A percentile compares a stretch with the other conserved stretches of the same genome.
Conservation (phyloP, 495 filamentous ascomycete genomes). For the Hypoxylon intermedium region DNA sequence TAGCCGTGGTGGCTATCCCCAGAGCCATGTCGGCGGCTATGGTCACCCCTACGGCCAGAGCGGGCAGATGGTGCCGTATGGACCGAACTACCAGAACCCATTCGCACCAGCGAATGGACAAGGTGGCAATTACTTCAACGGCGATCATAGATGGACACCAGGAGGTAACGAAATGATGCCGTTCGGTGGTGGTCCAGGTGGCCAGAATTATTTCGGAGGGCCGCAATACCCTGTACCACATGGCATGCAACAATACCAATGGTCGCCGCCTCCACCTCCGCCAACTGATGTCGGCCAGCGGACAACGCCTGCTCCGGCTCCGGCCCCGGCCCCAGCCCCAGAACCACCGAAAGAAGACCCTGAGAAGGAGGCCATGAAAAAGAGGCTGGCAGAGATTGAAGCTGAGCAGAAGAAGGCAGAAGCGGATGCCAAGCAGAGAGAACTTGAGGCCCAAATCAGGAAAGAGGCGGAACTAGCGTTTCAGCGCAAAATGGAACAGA, state of each 20-base stretch:
- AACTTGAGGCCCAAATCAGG: slow-evolving; percentile 54
- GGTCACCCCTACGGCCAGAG: slow-evolving; percentile 40
- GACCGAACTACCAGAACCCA: slow-evolving; percentile 48
- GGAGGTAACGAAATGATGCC: slow-evolving; percentile 56
- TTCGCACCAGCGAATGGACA: slow-evolving; percentile 48
- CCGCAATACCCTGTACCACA: slow-evolving; percentile 42
- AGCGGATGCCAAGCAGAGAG: slow-evolving; percentile 49
- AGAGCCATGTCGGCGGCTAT: slow-evolving; percentile 53
- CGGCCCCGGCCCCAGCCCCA: slow-evolving; percentile 49
- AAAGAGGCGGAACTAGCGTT: slow-evolving; percentile 52
- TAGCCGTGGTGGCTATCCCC: slow-evolving; percentile 45
- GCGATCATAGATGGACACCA: slow-evolving; percentile 39
- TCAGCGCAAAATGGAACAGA: slow-evolving; percentile 49
- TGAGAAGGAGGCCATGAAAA: slow-evolving; percentile 53
- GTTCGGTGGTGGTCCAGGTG: slow-evolving; percentile 42
- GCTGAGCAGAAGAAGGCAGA: slow-evolving; percentile 45
- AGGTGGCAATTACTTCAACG: slow-evolving; percentile 46
- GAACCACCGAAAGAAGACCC: slow-evolving; percentile 51
- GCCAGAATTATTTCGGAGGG: slow-evolving; percentile 38
- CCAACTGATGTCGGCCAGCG: slow-evolving; percentile 50
- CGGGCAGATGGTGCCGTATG: slow-evolving; percentile 55
- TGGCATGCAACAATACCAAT: slow-evolving; percentile 51
- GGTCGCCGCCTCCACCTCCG: slow-evolving; percentile 52
- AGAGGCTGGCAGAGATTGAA: slow-evolving; percentile 48
- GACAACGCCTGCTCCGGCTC: too few relatives aligned